Evolutionary conservation across 441 rosid genomes (phyloP).

Genomic region (California macrophylla): DNA sequence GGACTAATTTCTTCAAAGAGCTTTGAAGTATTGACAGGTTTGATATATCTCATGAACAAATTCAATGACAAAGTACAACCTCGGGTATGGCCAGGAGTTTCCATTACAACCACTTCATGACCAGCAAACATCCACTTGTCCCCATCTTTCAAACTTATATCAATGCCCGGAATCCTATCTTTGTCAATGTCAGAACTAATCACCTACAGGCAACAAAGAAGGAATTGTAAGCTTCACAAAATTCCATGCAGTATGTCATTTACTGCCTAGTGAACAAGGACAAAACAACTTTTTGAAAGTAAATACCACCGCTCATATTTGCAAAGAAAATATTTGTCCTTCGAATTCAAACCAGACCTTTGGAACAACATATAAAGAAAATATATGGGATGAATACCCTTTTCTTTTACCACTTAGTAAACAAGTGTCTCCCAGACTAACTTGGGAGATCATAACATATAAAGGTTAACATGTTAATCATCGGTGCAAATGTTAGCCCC

Average conservation of each 20-base stretch:
- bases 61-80: slow-evolving; percentile 36
- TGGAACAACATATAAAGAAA: no score
- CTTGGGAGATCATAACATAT: no score
- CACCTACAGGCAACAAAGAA: slow-evolving; percentile 42
- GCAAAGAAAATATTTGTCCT: no score
- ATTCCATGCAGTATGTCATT: background rate
- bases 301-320: no score
- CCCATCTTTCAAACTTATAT: slow-evolving; percentile 70
- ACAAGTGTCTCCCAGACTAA: no score
- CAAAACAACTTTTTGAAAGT: no score
- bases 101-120: slow-evolving; percentile 73
- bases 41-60: background rate
- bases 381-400: no score
- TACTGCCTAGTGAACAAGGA: no score
- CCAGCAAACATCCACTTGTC: slow-evolving; percentile 99
- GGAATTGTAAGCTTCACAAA: slow-evolving; percentile 8
- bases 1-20: background rate
- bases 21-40: background rate
- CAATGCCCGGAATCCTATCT: slow-evolving; percentile 84
- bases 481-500: no score
- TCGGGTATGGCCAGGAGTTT: slow-evolving; percentile 91
- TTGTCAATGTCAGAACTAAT: slow-evolving; percentile 73
- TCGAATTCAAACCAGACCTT: no score
- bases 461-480: no score
- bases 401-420: no score